Conservation (phyloP, 805 yeast species). For the Candida hungchunana region DNA sequence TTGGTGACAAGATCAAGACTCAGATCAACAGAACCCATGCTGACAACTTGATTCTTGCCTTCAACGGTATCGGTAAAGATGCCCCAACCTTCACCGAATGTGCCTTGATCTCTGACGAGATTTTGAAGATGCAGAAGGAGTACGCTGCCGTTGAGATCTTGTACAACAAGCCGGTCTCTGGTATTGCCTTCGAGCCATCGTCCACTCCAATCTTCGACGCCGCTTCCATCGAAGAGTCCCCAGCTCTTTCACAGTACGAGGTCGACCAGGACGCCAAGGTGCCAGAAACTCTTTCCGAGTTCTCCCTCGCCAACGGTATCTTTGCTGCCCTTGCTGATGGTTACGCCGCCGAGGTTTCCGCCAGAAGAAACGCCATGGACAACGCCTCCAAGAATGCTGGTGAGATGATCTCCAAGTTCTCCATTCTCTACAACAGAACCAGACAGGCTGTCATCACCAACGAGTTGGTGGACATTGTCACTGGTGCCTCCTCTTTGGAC, state of each 20-base stretch:
- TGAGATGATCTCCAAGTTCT: slow-evolving; percentile 95
- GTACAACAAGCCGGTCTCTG: slow-evolving; percentile 83
- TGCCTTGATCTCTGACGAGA: slow-evolving; percentile 82
- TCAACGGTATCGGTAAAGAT: slow-evolving; percentile 93
- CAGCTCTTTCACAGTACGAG: slow-evolving; percentile 80
- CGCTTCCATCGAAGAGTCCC: slow-evolving; percentile 73
- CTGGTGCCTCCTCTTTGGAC: slow-evolving; percentile 99
- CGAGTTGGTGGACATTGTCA: slow-evolving; percentile 98
- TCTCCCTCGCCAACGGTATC: slow-evolving; percentile 84
- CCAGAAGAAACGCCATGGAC: slow-evolving; percentile 99
- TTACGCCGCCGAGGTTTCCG: slow-evolving; percentile 95
- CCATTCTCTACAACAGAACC: slow-evolving; percentile 98
- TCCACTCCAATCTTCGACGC: slow-evolving; percentile 61
- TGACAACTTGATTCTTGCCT: slow-evolving; percentile 63
- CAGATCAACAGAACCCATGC: slow-evolving; percentile 84
- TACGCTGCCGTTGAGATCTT: slow-evolving; percentile 77
- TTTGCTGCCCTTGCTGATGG: slow-evolving; percentile 95
- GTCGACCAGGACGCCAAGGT: slow-evolving; percentile 64
- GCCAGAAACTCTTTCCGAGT: slow-evolving; percentile 75
- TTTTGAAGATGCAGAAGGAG: slow-evolving; percentile 48
- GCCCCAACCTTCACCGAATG: slow-evolving; percentile 93
- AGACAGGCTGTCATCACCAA: slow-evolving; percentile 99
- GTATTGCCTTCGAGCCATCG: slow-evolving; percentile 88
- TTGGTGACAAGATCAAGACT: slow-evolving; percentile 92
- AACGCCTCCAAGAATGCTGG: slow-evolving; percentile 99